Evolutionary conservation across 73 alveolate genomes (phyloP).

Genomic region (Urostyla sp.): DNA sequence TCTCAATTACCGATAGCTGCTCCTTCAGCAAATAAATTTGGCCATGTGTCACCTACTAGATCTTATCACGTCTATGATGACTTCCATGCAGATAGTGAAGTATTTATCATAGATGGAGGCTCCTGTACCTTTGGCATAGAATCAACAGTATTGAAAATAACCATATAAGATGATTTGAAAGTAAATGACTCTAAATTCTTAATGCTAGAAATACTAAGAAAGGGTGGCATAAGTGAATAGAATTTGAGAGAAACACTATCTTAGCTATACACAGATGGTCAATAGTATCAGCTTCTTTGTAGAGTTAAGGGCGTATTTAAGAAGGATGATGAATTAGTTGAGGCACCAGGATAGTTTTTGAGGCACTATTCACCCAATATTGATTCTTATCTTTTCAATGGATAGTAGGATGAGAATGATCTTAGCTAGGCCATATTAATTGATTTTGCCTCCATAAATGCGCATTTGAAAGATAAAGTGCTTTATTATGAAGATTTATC

Average conservation of each 20-base stretch:
- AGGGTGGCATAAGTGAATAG: constrained; percentile 90
- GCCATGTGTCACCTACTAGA: constrained; percentile 92
- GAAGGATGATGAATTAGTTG: constrained; percentile 80
- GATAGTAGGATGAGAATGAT: constrained; percentile 41
- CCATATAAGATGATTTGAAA: constrained; percentile 47
- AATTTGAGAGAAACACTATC: constrained; percentile 46
- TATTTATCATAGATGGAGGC: constrained; percentile 90
- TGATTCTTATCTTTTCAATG: constrained; percentile 75
- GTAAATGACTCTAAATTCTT: not conserved
- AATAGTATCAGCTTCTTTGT: constrained; percentile 54
- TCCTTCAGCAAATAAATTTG: constrained; percentile 93
- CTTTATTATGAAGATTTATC: constrained; percentile 78
- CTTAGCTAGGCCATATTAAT: constrained; percentile 64
- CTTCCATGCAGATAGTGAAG: constrained; percentile 81
- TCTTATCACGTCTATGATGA: constrained; percentile 91
- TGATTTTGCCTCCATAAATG: constrained; percentile 49
- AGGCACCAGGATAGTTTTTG: constrained; percentile 91
- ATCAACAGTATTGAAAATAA: constrained; percentile 88
- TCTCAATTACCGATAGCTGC: constrained; percentile 89
- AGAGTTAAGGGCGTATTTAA: constrained; percentile 62
- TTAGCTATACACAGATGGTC: constrained; percentile 50
- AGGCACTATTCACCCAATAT: constrained; percentile 89
- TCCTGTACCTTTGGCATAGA: constrained; percentile 87
- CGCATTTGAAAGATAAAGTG: constrained; percentile 58
- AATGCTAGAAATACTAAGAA: constrained; percentile 72